phyloP scores from a whole-genome alignment of 441 rosid genomes.

The Arabidopsis hybrid region DNA sequence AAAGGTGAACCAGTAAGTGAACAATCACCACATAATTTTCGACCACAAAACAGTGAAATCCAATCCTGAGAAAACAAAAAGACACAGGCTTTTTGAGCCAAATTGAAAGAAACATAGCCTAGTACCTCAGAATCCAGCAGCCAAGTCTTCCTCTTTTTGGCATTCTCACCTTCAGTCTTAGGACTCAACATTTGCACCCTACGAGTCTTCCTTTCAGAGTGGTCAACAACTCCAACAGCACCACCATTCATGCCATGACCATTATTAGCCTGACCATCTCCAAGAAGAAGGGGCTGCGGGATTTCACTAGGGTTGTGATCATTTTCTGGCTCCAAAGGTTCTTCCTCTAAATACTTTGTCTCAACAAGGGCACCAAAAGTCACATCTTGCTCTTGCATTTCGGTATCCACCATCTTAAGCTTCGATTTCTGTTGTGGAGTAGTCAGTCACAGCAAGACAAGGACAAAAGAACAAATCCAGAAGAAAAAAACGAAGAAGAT shows the following conservation, averaged over 20 bases:
- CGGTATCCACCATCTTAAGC: constrained; percentile 60
- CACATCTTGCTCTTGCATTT: constrained; percentile 52
- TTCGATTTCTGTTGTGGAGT: constrained; percentile 51
- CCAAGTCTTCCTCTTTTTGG: constrained; percentile 59
- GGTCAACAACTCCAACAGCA: constrained; percentile 23
- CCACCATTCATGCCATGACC: constrained; percentile 30
- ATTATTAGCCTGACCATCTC: constrained; percentile 20
- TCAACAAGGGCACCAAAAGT: constrained; percentile 46
- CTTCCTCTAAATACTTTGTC: constrained; percentile 44
- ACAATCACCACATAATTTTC: background rate
- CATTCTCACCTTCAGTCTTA: constrained; percentile 44
- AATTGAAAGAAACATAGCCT: background rate
- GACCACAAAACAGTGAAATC: constrained; percentile 29
- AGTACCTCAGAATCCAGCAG: constrained; percentile 72
- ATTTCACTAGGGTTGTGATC: constrained; percentile 44
- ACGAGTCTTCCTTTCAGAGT: constrained; percentile 23
- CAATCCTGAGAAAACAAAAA: background rate
- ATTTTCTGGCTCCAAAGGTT: constrained; percentile 31
- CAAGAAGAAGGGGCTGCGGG: constrained; percentile 33
- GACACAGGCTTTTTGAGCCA: too few species aligned
- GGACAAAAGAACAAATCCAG: background rate
- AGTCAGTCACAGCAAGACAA: constrained; percentile 49
- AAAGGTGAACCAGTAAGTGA: constrained; percentile 37
- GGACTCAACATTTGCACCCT: background rate
- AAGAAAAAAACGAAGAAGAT: background rate